A percentile compares a stretch with the other conserved stretches of the same genome.
Conservation (phyloP, 1,284 basidiomycete species). For the Ustilago cynodontis region DNA sequence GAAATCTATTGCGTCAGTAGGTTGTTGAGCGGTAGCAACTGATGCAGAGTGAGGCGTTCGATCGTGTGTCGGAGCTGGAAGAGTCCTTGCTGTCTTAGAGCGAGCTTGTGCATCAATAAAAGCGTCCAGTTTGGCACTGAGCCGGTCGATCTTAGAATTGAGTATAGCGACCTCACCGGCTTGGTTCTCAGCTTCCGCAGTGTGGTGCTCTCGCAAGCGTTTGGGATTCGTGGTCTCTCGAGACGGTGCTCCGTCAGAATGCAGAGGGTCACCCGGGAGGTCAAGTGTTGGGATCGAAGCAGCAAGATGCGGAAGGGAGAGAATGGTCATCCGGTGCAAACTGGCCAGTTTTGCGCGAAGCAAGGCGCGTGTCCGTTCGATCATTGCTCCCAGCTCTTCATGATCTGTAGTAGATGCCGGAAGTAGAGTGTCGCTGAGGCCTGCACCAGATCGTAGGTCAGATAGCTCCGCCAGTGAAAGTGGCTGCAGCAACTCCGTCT, state of each 20-base stretch:
- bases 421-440: background rate
- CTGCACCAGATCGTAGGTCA: background rate
- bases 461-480: constrained; percentile 2
- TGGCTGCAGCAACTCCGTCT: background rate
- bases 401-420: background rate
- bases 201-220: no score
- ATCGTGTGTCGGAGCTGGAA: background rate
- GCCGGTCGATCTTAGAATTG: constrained; percentile 13
- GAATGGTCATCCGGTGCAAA: constrained; percentile 27
- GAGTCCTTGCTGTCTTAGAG: background rate
- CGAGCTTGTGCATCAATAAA: background rate
- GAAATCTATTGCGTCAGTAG: background rate
- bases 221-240: no score
- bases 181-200: background rate
- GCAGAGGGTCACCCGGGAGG: background rate
- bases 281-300: background rate
- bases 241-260: background rate
- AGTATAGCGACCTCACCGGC: constrained; percentile 9
- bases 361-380: background rate
- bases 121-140: constrained; percentile 21
- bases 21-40: background rate
- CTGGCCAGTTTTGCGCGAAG: constrained; percentile 14
- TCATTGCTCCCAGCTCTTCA: background rate
- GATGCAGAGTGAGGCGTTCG: background rate
- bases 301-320: constrained; percentile 10